A percentile compares a stretch with the other conserved stretches of the same genome.
phyloP scores from a whole-genome alignment of 2,329 filamentous ascomycete species.

The Lasiodiplodia gonubiensis region DNA sequence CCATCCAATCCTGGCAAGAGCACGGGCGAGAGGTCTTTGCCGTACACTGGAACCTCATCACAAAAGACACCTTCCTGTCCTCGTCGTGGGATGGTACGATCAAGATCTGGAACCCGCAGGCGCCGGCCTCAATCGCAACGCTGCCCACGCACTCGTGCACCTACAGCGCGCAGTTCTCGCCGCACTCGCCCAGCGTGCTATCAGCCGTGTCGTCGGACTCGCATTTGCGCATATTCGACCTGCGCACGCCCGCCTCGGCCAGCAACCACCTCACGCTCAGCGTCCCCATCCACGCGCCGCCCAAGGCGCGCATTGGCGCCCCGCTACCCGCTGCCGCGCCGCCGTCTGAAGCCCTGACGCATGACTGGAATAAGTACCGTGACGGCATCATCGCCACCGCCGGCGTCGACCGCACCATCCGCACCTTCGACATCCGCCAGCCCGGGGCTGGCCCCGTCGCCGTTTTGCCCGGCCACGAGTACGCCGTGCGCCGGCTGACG shows the following conservation, averaged over 20 bases:
- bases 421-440: conserved; percentile 88
- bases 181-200: conserved; percentile 82
- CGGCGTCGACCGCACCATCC: conserved; percentile 84
- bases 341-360: conserved; percentile 86
- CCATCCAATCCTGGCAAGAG: conserved; percentile 89
- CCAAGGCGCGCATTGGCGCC: conserved; percentile 56
- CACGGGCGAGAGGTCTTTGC: conserved; percentile 93
- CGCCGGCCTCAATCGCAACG: conserved; percentile 76
- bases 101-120: conserved; percentile 90
- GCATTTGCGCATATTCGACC: conserved; percentile 87
- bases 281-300: conserved; percentile 80
- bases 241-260: conserved; percentile 82
- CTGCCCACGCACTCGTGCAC: conserved; percentile 92
- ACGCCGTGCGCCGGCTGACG: conserved; percentile 81
- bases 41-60: conserved; percentile 88
- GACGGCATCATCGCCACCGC: conserved; percentile 83
- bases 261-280: conserved; percentile 84
- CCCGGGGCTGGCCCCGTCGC: conserved; percentile 74
- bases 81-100: conserved; percentile 96
- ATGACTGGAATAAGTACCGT: conserved; percentile 99
- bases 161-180: conserved; percentile 89
- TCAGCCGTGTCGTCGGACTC: conserved; percentile 90
- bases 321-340: conserved; percentile 52
- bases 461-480: conserved; percentile 83
- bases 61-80: conserved; percentile 88